These are phyloP conservation scores for Kappamyces sp. DNA, from an alignment of 192 early-diverging fungal species.

Conservation along the genomic window DNA sequence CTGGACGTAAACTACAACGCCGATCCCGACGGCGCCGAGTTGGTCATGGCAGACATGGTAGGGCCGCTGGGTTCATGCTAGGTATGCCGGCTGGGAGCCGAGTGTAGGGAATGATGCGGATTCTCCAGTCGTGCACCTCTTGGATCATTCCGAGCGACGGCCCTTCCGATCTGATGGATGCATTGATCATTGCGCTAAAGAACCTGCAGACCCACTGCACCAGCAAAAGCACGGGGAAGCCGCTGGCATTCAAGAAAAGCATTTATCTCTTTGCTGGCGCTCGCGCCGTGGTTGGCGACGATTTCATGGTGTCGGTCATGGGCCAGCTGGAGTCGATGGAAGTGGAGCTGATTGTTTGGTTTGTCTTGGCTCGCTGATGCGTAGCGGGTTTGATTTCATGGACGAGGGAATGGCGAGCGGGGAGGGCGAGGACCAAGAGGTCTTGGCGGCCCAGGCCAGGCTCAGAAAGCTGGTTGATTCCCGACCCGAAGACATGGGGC, in stretches of 20 bases:
- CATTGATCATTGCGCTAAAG: too few species aligned
- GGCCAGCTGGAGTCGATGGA: slow-evolving; percentile 22
- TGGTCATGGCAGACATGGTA: slow-evolving; percentile 27
- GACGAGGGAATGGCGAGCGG: not conserved
- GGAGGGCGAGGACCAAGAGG: not conserved
- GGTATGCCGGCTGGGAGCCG: too few species aligned
- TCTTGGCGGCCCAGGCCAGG: too few species aligned
- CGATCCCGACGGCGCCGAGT: slow-evolving; percentile 29
- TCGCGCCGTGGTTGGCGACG: slow-evolving; percentile 37
- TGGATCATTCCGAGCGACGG: too few species aligned
- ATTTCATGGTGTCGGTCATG: slow-evolving; percentile 32
- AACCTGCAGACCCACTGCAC: slow-evolving; percentile 32
- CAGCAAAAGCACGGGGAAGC: slow-evolving; percentile 47
- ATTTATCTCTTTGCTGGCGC: slow-evolving; percentile 64
- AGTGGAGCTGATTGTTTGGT: slow-evolving; percentile 33
- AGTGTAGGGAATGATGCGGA: too few species aligned
- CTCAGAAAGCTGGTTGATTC: too few species aligned
- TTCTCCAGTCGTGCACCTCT: too few species aligned
- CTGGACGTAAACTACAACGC: slow-evolving; percentile 1
- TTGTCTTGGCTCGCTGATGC: not conserved
- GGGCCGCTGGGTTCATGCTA: not conserved
- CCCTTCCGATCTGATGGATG: too few species aligned
- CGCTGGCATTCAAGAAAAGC: slow-evolving; percentile 61
- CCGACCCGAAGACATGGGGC: slow-evolving; percentile 10
- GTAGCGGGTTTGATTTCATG: slow-evolving; percentile 36